Conservation (phyloP, 768 basidiomycete species). For the Termitomyces heimii region DNA sequence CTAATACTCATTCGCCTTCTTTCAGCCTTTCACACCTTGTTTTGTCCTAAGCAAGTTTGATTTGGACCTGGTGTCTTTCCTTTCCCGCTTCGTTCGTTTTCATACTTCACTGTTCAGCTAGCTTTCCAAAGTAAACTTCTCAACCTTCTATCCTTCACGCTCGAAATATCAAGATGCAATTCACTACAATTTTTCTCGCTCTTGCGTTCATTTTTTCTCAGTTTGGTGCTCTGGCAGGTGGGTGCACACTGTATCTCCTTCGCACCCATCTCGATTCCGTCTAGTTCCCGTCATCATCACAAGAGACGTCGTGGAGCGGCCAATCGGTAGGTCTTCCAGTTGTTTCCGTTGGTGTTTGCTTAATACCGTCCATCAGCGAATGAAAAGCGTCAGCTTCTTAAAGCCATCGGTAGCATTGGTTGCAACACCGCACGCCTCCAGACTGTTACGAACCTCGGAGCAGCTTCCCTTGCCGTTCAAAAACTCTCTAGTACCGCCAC, state of each 20-base stretch:
- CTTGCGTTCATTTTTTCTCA: slow-evolving; percentile 7
- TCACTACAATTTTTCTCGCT: slow-evolving; percentile 6
- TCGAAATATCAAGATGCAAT: neutral
- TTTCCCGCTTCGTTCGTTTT: slow-evolving; percentile 4
- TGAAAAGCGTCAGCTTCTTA: slow-evolving; percentile 11
- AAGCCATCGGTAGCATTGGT: slow-evolving; percentile 11
- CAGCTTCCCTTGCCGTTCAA: slow-evolving; percentile 9
- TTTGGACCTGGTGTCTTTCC: slow-evolving; percentile 15
- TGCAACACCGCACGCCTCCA: slow-evolving; percentile 13
- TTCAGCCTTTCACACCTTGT: slow-evolving; percentile 6
- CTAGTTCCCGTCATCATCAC: neutral
- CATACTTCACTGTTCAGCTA: slow-evolving; percentile 6
- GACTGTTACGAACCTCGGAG: slow-evolving; percentile 11
- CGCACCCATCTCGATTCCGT: neutral
- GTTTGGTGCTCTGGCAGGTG: slow-evolving; percentile 10
- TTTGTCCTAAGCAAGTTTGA: slow-evolving; percentile 1
- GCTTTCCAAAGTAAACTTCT: neutral
- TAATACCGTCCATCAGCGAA: neutral
- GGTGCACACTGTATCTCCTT: neutral
- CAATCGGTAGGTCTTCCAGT: neutral
- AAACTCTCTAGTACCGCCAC: slow-evolving; percentile 9
- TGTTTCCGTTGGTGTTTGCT: neutral
- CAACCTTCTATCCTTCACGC: neutral
- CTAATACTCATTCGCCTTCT: slow-evolving; percentile 4
- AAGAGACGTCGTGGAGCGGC: neutral